phyloP scores from a whole-genome alignment of 345 rosid species.

The Heritiera littoralis region DNA sequence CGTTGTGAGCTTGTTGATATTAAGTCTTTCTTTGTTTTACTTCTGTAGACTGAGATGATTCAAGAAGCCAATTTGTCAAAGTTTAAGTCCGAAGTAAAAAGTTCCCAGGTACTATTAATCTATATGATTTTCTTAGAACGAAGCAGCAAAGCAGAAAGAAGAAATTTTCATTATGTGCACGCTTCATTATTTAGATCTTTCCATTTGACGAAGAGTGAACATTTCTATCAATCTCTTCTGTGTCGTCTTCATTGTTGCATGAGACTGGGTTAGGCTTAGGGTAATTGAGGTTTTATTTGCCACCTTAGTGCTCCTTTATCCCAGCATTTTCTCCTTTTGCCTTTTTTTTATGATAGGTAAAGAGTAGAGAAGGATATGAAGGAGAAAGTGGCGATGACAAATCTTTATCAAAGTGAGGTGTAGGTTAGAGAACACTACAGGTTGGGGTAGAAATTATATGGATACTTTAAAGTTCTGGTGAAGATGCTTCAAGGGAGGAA shows the following conservation, averaged over 20 bases:
- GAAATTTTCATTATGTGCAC: background rate
- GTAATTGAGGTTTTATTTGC: background rate
- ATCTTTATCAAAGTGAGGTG: background rate
- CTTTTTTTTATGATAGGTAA: background rate
- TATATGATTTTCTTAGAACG: background rate
- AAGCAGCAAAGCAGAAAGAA: background rate
- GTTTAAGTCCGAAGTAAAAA: slow-evolving; percentile 81
- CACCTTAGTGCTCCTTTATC: background rate
- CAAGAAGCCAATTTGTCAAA: slow-evolving; percentile 82
- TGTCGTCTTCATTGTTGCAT: background rate
- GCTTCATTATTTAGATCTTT: background rate
- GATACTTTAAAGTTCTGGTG: background rate
- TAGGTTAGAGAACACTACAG: background rate
- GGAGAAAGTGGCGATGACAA: background rate
- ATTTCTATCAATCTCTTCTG: background rate
- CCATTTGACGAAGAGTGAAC: background rate
- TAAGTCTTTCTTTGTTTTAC: slow-evolving; percentile 9
- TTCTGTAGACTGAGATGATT: slow-evolving; percentile 65
- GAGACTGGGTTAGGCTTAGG: background rate
- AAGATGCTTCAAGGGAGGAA: background rate
- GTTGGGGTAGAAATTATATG: background rate
- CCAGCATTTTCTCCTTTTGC: background rate
- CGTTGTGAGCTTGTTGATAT: background rate
- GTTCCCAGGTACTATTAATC: slow-evolving; percentile 63
- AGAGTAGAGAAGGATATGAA: background rate